phyloP scores from a whole-genome alignment of 225 moss, liverwort and hornwort genomes.

The Polytrichum commune region DNA sequence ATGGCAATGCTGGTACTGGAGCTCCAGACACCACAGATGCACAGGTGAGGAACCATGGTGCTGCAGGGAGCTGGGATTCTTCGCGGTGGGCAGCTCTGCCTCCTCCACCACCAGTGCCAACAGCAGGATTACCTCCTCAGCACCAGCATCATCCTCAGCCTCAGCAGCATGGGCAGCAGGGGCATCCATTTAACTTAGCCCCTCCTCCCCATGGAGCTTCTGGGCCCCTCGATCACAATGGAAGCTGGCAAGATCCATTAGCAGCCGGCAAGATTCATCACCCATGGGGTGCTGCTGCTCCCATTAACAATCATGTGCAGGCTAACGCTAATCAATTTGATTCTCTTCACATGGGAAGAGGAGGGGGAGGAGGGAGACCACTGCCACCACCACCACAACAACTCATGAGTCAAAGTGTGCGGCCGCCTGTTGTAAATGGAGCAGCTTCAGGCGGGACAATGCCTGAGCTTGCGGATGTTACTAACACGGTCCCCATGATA shows the following conservation, averaged over 20 bases:
- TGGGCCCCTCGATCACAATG: constrained; percentile 37
- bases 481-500: constrained; percentile 16
- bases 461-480: constrained; percentile 43
- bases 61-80: constrained; percentile 47
- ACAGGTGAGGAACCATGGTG: constrained; percentile 31
- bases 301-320: constrained; percentile 61
- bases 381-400: constrained; percentile 34
- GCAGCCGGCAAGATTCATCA: constrained; percentile 47
- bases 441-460: constrained; percentile 27
- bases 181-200: constrained; percentile 40
- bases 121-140: constrained; percentile 15
- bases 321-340: constrained; percentile 67
- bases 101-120: constrained; percentile 20
- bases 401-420: constrained; percentile 53
- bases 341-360: constrained; percentile 12
- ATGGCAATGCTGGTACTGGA: constrained; percentile 21
- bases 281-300: constrained; percentile 38
- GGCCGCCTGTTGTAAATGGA: constrained; percentile 31
- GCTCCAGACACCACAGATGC: constrained; percentile 52
- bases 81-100: constrained; percentile 35
- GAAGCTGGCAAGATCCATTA: constrained; percentile 49
- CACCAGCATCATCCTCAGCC: constrained; percentile 21
- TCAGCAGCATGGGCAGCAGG: constrained; percentile 18
- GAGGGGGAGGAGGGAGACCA: constrained; percentile 43
- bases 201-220: constrained; percentile 27